Percentiles rank a stretch among this genome's conserved stretches.
Evolutionary conservation across 495 filamentous ascomycete genomes (phyloP).

Genomic region (Niebla homalea): DNA sequence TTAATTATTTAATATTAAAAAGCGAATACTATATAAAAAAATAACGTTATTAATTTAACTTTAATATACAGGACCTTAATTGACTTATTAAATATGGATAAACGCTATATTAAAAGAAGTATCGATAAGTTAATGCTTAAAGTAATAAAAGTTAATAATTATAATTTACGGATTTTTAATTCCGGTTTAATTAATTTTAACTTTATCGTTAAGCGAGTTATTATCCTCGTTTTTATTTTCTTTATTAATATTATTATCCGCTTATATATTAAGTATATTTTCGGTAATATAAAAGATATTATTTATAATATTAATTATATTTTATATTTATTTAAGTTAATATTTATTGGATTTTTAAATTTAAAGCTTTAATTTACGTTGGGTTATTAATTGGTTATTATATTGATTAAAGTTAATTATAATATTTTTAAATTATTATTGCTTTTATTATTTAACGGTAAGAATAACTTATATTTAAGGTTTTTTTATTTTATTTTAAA

Average conservation of each 20-base stretch:
- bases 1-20: too few relatives aligned
- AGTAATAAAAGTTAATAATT: too few relatives aligned
- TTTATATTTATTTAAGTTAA: slow-evolving; percentile 1
- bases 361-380: neutral
- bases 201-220: neutral
- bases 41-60: too few relatives aligned
- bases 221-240: neutral
- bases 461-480: neutral
- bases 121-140: too few relatives aligned
- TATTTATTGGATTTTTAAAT: neutral
- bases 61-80: too few relatives aligned
- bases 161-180: neutral
- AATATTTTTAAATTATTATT: neutral
- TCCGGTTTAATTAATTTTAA: neutral
- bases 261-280: too few relatives aligned
- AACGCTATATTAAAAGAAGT: too few relatives aligned
- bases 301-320: neutral
- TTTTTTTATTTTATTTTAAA: neutral
- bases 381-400: neutral
- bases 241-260: neutral
- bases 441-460: too few relatives aligned
- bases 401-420: neutral
- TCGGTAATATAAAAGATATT: too few relatives aligned
- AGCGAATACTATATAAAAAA: too few relatives aligned
- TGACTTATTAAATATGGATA: too few relatives aligned